Percentiles rank a stretch among this genome's conserved stretches.
phyloP scores from a whole-genome alignment of 257 asterid species.

The Hygrophila difformis region DNA sequence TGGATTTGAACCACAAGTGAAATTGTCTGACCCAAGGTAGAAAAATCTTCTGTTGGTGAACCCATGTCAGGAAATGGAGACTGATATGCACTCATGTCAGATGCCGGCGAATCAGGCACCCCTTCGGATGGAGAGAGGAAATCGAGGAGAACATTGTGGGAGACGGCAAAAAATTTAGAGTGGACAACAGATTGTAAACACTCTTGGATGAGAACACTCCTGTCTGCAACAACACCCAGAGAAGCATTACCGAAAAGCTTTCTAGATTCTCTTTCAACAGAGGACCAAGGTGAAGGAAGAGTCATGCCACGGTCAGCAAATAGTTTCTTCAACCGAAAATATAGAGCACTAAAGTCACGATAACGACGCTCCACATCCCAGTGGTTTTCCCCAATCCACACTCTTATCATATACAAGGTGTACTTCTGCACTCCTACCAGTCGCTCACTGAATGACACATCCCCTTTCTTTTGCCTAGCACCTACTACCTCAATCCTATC shows the following conservation, averaged over 20 bases:
- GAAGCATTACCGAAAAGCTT: constrained; percentile 84
- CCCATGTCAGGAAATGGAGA: constrained; percentile 24
- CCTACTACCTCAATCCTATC: constrained; percentile 75
- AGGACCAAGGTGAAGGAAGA: constrained; percentile 80
- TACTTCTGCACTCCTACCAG: constrained; percentile 77
- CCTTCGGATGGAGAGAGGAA: constrained; percentile 62
- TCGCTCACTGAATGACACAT: constrained; percentile 78
- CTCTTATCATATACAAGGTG: constrained; percentile 68
- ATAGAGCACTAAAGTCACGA: constrained; percentile 76
- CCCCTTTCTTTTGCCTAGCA: constrained; percentile 69
- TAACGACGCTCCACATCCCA: constrained; percentile 90
- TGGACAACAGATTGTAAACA: constrained; percentile 70
- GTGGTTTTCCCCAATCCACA: constrained; percentile 48
- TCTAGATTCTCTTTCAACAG: constrained; percentile 69
- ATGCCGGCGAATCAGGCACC: constrained; percentile 38
- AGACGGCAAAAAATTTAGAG: constrained; percentile 28
- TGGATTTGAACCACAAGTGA: constrained; percentile 56
- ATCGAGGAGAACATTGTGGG: constrained; percentile 38
- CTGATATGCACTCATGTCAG: constrained; percentile 20
- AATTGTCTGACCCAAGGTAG: constrained; percentile 69
- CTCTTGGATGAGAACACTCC: constrained; percentile 82
- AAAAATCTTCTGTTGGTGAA: constrained; percentile 19
- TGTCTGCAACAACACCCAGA: constrained; percentile 58
- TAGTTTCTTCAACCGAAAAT: constrained; percentile 49
- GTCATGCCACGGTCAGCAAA: constrained; percentile 59